Evolutionary conservation across 2,329 filamentous ascomycete species (phyloP).

Genomic region (Pseudocercospora vitis): DNA sequence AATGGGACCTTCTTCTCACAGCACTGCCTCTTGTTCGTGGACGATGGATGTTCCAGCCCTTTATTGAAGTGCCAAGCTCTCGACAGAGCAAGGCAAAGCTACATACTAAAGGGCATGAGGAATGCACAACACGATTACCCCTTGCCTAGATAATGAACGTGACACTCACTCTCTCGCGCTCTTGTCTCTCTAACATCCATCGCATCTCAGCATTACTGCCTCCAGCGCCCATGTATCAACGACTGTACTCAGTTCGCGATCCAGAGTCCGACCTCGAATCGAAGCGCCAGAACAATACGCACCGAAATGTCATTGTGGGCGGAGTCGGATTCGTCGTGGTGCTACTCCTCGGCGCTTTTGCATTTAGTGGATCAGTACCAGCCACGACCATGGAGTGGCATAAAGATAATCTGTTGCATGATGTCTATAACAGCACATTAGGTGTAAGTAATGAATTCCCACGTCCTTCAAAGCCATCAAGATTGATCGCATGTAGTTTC

Average conservation of each 20-base stretch:
- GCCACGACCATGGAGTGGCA: background rate
- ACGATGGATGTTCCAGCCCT: background rate
- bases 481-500: constrained; percentile 40
- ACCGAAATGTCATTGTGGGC: background rate
- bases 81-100: background rate
- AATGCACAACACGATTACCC: background rate
- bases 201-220: background rate
- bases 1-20: background rate
- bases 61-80: background rate
- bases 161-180: background rate
- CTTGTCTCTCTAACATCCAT: background rate
- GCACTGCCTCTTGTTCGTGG: background rate
- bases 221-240: background rate
- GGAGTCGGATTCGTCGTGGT: background rate
- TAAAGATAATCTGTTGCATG: background rate
- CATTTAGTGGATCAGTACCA: background rate
- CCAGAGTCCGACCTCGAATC: background rate
- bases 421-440: background rate
- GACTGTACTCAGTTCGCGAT: background rate
- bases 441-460: background rate
- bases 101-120: background rate
- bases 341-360: background rate
- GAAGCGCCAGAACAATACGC: background rate
- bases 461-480: background rate
- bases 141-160: background rate